Conservation (phyloP, 805 yeast genomes). For the Naumovozyma dairenensis region DNA sequence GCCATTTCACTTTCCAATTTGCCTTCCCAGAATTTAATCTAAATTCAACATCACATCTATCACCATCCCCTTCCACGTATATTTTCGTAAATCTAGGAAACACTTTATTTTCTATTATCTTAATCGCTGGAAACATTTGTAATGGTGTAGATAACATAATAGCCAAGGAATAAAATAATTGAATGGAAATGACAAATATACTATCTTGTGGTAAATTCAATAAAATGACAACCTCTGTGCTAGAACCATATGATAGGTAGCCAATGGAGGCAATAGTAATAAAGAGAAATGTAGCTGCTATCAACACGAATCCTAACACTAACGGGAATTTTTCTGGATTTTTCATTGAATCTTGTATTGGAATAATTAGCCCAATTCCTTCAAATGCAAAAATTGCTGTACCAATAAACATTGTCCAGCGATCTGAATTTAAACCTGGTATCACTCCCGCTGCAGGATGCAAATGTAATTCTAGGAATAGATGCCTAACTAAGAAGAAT, state of each 20-base stretch:
- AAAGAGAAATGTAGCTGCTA: constrained; percentile 53
- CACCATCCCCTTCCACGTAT: constrained; percentile 9
- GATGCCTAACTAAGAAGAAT: constrained; percentile 37
- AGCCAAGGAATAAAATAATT: constrained; percentile 63
- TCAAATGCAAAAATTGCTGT: constrained; percentile 85
- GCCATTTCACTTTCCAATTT: constrained; percentile 48
- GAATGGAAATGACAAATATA: constrained; percentile 52
- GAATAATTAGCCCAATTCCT: constrained; percentile 74
- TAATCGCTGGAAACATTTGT: constrained; percentile 70
- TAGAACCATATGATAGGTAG: constrained; percentile 56
- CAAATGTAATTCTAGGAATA: constrained; percentile 24
- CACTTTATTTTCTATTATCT: constrained; percentile 55
- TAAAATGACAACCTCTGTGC: constrained; percentile 57
- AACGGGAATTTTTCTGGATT: constrained; percentile 64
- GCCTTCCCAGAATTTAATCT: constrained; percentile 44
- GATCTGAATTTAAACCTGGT: constrained; percentile 40
- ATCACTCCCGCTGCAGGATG: constrained; percentile 45
- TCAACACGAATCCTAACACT: constrained; percentile 51
- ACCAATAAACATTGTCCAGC: constrained; percentile 68
- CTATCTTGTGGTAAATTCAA: constrained; percentile 63
- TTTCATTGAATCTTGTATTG: constrained; percentile 74
- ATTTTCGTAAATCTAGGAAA: constrained; percentile 34
- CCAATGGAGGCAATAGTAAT: constrained; percentile 58
- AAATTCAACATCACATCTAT: constrained; percentile 9
- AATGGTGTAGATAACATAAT: constrained; percentile 72